Conservation (phyloP, 2,329 filamentous ascomycete species). For the Anthostomella pinea region DNA sequence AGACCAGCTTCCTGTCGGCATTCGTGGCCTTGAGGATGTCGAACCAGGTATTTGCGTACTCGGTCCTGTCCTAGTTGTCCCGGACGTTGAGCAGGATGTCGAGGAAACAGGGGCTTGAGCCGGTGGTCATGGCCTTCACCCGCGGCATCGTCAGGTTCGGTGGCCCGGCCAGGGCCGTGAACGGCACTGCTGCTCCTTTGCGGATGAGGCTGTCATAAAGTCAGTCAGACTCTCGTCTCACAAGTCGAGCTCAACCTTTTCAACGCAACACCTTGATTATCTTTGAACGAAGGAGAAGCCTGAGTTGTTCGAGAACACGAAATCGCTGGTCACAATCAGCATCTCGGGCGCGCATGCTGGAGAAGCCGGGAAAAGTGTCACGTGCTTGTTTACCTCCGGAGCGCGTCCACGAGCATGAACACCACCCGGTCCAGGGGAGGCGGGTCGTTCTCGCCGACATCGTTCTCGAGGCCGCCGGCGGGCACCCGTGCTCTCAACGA, state of each 20-base stretch:
- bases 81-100: constrained; percentile 75
- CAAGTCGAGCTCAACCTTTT: too few species aligned
- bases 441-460: constrained; percentile 1
- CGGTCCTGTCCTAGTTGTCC: constrained; percentile 66
- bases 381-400: constrained; percentile 68
- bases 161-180: constrained; percentile 70
- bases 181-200: constrained; percentile 65
- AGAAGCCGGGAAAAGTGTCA: too few species aligned
- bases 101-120: constrained; percentile 72
- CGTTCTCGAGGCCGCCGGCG: constrained; percentile 1
- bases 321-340: constrained; percentile 63
- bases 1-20: constrained; percentile 55
- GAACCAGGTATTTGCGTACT: constrained; percentile 75
- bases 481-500: too few species aligned
- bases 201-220: constrained; percentile 65
- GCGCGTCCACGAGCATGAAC: constrained; percentile 75
- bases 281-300: constrained; percentile 71
- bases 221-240: too few species aligned
- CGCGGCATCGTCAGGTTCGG: constrained; percentile 78
- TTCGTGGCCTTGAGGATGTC: constrained; percentile 61
- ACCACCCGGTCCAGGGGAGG: constrained; percentile 67
- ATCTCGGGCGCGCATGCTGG: too few species aligned
- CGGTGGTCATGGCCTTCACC: constrained; percentile 73
- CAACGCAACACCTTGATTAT: too few species aligned
- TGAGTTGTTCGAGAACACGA: constrained; percentile 64